A percentile compares a stretch with the other conserved stretches of the same genome.
phyloP scores from a whole-genome alignment of 768 basidiomycete species.

The Amanita molliuscula region DNA sequence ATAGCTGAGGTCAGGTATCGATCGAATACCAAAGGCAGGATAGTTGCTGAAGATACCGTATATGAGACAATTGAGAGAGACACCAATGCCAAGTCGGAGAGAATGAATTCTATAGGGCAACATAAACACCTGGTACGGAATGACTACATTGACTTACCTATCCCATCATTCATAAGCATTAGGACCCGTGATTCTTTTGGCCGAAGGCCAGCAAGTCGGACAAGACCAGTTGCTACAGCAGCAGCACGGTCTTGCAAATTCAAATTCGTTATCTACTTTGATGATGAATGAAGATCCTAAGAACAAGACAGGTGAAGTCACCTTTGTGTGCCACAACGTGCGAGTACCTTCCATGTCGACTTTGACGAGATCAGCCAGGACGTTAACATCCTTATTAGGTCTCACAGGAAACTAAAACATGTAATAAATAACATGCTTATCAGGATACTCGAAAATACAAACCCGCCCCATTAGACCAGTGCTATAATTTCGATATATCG shows the following conservation, averaged over 20 bases:
- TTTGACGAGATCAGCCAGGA: conserved; percentile 57
- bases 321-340: conserved; percentile 75
- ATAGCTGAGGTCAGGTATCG: conserved; percentile 63
- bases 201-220: conserved; percentile 42
- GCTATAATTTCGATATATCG: conserved; percentile 84
- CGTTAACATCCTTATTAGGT: conserved; percentile 62
- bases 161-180: conserved; percentile 68
- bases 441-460: conserved; percentile 18
- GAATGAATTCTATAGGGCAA: conserved; percentile 53
- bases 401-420: conserved; percentile 53
- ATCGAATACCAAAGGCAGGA: conserved; percentile 60
- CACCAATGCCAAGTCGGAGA: conserved; percentile 71
- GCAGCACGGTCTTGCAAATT: conserved; percentile 60
- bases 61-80: conserved; percentile 59
- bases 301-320: conserved; percentile 18
- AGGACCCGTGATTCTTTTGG: conserved; percentile 57
- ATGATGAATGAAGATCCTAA: conserved; percentile 4
- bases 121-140: background rate
- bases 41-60: conserved; percentile 46
- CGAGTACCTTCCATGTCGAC: conserved; percentile 56
- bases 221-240: conserved; percentile 64
- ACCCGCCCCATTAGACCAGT: conserved; percentile 78
- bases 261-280: conserved; percentile 58
- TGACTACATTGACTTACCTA: conserved; percentile 37
- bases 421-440: background rate